A percentile compares a stretch with the other conserved stretches of the same genome.
Conservation (phyloP, 2,329 filamentous ascomycete species). For the Colletotrichum brevisporum region DNA sequence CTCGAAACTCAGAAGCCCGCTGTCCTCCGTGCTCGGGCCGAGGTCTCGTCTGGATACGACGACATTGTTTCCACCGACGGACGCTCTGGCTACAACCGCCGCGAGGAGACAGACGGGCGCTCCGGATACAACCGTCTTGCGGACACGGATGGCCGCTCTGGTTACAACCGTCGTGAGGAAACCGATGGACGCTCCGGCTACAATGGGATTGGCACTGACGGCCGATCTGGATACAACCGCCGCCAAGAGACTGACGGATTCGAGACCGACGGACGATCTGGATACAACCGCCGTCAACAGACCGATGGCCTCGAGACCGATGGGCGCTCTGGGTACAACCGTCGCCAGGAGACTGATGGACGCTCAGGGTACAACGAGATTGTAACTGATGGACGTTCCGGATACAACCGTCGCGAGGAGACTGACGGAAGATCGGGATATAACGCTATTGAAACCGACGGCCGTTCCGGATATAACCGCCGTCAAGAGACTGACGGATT, state of each 20-base stretch:
- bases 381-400: background rate
- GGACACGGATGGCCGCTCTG: background rate
- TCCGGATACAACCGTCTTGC: constrained; percentile 3
- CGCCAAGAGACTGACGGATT: too few relatives aligned
- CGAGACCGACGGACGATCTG: too few relatives aligned
- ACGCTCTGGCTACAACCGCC: constrained; percentile 16
- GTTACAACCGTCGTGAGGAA: constrained; percentile 7
- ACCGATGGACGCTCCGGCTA: background rate
- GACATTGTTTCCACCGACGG: background rate
- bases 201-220: background rate
- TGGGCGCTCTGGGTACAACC: background rate
- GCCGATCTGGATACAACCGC: too few relatives aligned
- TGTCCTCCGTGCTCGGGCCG: background rate
- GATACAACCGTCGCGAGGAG: background rate
- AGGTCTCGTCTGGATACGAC: background rate
- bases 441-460: background rate
- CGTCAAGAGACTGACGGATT: background rate
- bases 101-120: background rate
- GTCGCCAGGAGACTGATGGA: background rate
- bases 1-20: too few relatives aligned
- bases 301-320: background rate
- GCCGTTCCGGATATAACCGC: background rate
- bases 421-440: background rate
- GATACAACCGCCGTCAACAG: too few relatives aligned
- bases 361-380: background rate